Evolutionary conservation across 1,284 basidiomycete genomes (phyloP).

Genomic region (Ustilago hordei): DNA sequence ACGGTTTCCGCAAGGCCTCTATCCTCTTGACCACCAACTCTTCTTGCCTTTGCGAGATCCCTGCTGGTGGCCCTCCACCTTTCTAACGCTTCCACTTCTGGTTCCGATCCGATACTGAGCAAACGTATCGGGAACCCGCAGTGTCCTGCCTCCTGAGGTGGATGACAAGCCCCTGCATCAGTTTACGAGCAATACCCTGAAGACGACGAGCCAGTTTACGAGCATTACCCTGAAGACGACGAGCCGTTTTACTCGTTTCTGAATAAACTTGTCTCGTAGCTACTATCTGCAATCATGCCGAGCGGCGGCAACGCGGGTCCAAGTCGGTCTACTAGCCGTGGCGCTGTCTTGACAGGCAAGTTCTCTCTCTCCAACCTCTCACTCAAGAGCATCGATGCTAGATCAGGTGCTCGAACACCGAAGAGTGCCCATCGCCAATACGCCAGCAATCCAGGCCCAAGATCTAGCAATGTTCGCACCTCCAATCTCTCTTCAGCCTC

Average conservation of each 20-base stretch:
- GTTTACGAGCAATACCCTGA: neutral
- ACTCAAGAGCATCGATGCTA: slow-evolving; percentile 30
- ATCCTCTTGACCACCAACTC: slow-evolving; percentile 8
- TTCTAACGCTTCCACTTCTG: neutral
- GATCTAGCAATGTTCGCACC: slow-evolving; percentile 12
- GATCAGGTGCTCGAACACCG: slow-evolving; percentile 29
- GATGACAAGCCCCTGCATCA: slow-evolving; percentile 1
- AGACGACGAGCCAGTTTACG: neutral
- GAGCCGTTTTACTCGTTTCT: neutral
- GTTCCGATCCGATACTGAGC: neutral
- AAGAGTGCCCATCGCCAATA: slow-evolving; percentile 24
- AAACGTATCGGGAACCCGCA: neutral
- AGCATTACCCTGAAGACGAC: neutral
- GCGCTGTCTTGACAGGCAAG: slow-evolving; percentile 27
- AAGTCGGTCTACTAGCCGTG: slow-evolving; percentile 32
- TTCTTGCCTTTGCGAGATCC: neutral
- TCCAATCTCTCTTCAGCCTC: slow-evolving; percentile 31
- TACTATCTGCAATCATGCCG: neutral
- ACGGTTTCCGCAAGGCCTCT: neutral
- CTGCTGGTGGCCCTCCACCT: neutral
- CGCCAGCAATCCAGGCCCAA: slow-evolving; percentile 24
- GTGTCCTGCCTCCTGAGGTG: neutral
- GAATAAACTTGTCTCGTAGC: neutral
- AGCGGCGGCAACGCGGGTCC: slow-evolving; percentile 22
- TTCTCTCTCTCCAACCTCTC: slow-evolving; percentile 54